A percentile compares a stretch with the other conserved stretches of the same genome.
These are phyloP conservation scores for Aphanocladium album DNA, from an alignment of 2,329 filamentous ascomycete species.

Conservation along the genomic window DNA sequence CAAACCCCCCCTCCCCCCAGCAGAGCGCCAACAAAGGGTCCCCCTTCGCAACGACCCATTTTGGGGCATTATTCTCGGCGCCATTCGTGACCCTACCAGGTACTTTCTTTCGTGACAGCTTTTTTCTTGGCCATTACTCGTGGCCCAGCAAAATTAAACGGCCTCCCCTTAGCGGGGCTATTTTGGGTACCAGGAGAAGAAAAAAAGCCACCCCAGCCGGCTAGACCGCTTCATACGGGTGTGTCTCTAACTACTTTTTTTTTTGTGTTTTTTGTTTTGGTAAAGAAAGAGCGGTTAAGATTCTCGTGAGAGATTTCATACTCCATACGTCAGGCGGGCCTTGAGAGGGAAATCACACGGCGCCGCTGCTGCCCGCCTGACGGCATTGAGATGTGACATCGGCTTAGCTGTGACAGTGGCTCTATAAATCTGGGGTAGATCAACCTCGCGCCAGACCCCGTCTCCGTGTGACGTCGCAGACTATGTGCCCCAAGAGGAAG, in stretches of 20 bases:
- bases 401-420: not conserved
- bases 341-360: not conserved
- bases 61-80: constrained; percentile 8
- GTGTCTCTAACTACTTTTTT: constrained; percentile 9
- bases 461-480: not conserved
- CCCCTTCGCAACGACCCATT: not conserved
- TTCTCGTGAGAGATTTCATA: not conserved
- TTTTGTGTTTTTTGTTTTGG: not conserved
- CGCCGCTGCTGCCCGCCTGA: not conserved
- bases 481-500: not conserved
- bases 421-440: constrained; percentile 9
- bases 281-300: not conserved
- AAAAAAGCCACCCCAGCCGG: not conserved
- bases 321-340: not conserved
- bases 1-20: constrained; percentile 17
- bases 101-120: not conserved
- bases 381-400: constrained; percentile 1
- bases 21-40: not conserved
- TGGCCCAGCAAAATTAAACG: not conserved
- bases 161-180: not conserved
- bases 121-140: constrained; percentile 1
- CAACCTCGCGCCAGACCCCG: not conserved
- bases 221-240: constrained; percentile 4
- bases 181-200: not conserved
- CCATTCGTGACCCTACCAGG: constrained; percentile 4